A percentile compares a stretch with the other conserved stretches of the same genome.
These are phyloP conservation scores for Eucalyptus fibrosa DNA, from an alignment of 345 rosid species.

Conservation along the genomic window DNA sequence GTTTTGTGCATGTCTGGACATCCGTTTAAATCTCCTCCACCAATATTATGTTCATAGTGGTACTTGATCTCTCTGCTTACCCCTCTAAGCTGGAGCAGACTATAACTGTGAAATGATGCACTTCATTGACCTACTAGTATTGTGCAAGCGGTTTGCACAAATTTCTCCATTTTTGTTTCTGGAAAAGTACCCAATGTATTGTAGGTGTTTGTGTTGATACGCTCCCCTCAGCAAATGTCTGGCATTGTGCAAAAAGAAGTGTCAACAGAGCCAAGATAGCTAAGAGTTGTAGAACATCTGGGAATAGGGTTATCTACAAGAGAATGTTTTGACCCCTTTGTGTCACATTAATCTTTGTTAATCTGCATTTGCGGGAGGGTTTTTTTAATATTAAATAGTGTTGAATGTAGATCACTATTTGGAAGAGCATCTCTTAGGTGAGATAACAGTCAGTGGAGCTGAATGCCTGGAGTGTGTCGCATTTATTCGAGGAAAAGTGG, in stretches of 20 bases:
- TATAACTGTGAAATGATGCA: neutral
- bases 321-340: neutral
- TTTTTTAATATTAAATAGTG: neutral
- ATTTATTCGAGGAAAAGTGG: neutral
- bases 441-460: neutral
- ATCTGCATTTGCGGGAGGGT: neutral
- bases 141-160: neutral
- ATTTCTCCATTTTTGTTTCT: neutral
- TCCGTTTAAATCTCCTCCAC: neutral
- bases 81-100: neutral
- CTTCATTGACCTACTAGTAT: neutral
- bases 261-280: neutral
- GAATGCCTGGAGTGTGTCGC: neutral
- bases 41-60: neutral
- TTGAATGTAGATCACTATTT: neutral
- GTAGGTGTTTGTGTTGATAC: neutral
- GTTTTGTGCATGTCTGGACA: neutral
- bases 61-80: neutral
- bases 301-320: neutral
- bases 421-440: neutral
- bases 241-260: neutral
- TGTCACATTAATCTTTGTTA: neutral
- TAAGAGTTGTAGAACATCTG: neutral
- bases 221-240: neutral
- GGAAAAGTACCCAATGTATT: neutral